Evolutionary conservation across 164 flowering plant genomes (phyloP), one percentile per base, ranked within the genome.

Genomic region (Tinospora cordifolia): DNA sequence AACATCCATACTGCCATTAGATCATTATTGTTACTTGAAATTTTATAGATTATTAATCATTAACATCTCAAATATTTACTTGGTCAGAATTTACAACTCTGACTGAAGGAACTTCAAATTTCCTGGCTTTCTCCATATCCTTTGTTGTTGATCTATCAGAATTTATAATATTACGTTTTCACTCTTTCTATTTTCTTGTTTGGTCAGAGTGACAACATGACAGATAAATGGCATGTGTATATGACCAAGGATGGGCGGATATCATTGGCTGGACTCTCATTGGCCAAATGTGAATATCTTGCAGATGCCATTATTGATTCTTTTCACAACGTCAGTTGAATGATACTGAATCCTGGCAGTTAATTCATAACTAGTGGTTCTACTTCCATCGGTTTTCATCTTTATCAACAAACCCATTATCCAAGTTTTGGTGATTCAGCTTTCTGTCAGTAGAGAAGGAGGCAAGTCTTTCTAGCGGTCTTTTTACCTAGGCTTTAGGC

Each of bases 241-340:
- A 90, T 94, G 98, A 94, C 98, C 26, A 91, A 94, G 81, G 98
- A 94, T 58, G 98, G 98, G 60, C 85, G 98, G 63, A 91, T 94
- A 74, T 93, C 98, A 9, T 79, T 91, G 79, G 98, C 98, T 30
- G 97, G 98, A 74, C 72, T 91, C 25, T 87, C 92, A 74, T 74
- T 89, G 41, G 92, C 98, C 63, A 93, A 93, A 77, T 93, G 98
- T 39, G 97, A 93, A 63, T 89, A 90, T 78, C 97, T 93, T 72
- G 96, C 98, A 5, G 95, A 93, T 79, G 97, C 96, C 72, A 88
- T 93, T 73, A 77, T 91, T 41, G 97, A 93, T 73, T 93, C 98
- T 38, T 91, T 62, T 80, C 84, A 93, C 75, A 90, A 90, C 78
- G 91, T 93, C 62, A 82, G 81, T 71, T 92, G 69, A 79, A 72